These are phyloP conservation scores for Barnettozyma botsteinii DNA, from an alignment of 805 yeast species.

Conservation along the genomic window DNA sequence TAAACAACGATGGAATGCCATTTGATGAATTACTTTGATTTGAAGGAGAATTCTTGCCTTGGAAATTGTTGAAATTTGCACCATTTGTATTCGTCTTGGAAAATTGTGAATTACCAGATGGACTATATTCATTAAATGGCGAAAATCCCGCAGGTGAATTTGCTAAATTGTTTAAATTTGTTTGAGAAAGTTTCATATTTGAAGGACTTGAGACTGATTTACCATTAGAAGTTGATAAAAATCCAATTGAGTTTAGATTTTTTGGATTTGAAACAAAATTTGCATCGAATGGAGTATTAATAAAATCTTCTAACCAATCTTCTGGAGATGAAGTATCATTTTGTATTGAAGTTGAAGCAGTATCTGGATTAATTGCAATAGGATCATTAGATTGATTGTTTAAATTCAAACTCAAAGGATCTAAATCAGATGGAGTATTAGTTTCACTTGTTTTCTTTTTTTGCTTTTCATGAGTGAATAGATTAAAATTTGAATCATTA, in stretches of 20 bases:
- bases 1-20: conserved; percentile 57
- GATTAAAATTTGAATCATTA: conserved; percentile 13
- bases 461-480: conserved; percentile 14
- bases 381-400: background rate
- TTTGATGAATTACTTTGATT: conserved; percentile 9
- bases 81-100: background rate
- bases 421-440: background rate
- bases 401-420: background rate
- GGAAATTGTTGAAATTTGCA: background rate
- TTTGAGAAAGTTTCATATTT: background rate
- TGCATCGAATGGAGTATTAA: conserved; percentile 58
- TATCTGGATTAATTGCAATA: conserved; percentile 5
- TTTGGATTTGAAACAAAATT: conserved; percentile 40
- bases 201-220: background rate
- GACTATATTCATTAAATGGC: background rate
- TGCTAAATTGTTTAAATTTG: background rate
- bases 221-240: conserved; percentile 19
- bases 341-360: conserved; percentile 16
- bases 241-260: conserved; percentile 53
- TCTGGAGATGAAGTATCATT: conserved; percentile 29
- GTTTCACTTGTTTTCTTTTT: background rate
- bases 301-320: conserved; percentile 68
- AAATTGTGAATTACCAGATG: background rate
- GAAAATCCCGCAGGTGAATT: background rate
- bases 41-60: conserved; percentile 13